Percentiles rank a stretch among this genome's conserved stretches.
phyloP scores from a whole-genome alignment of 495 filamentous ascomycete genomes.

The Lophium mytilinum region DNA sequence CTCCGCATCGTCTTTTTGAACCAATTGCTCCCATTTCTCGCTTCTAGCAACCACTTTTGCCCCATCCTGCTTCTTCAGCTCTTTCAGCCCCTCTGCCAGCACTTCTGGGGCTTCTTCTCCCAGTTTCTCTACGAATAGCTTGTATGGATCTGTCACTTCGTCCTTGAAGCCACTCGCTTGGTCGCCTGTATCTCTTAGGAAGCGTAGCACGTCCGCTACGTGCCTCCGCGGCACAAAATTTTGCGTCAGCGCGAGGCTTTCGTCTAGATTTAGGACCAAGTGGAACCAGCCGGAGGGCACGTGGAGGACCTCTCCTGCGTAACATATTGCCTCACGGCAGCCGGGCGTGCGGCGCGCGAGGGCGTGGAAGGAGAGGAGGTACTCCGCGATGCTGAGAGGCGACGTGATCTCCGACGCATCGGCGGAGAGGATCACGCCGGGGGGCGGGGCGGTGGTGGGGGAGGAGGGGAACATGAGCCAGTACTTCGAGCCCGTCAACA shows the following conservation, averaged over 20 bases:
- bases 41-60: conserved; percentile 36
- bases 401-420: conserved; percentile 93
- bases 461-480: conserved; percentile 91
- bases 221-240: conserved; percentile 86
- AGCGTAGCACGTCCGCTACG: conserved; percentile 65
- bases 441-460: conserved; percentile 55
- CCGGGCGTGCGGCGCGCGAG: conserved; percentile 70
- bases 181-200: conserved; percentile 71
- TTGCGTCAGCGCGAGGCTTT: conserved; percentile 84
- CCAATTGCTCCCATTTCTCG: conserved; percentile 77
- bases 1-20: conserved; percentile 42
- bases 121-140: conserved; percentile 66
- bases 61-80: conserved; percentile 52
- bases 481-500: conserved; percentile 86
- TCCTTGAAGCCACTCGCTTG: conserved; percentile 81
- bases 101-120: conserved; percentile 53
- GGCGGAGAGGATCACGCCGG: conserved; percentile 84
- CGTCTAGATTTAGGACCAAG: conserved; percentile 80
- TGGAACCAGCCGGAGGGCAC: conserved; percentile 97
- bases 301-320: conserved; percentile 81
- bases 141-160: conserved; percentile 64
- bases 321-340: conserved; percentile 82
- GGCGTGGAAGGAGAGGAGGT: conserved; percentile 85
- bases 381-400: conserved; percentile 92
- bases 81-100: conserved; percentile 53